Percentiles rank a stretch among this genome's conserved stretches.
These are phyloP conservation scores for Copromyces sp. DNA, from an alignment of 495 filamentous ascomycete genomes.

Conservation along the genomic window DNA sequence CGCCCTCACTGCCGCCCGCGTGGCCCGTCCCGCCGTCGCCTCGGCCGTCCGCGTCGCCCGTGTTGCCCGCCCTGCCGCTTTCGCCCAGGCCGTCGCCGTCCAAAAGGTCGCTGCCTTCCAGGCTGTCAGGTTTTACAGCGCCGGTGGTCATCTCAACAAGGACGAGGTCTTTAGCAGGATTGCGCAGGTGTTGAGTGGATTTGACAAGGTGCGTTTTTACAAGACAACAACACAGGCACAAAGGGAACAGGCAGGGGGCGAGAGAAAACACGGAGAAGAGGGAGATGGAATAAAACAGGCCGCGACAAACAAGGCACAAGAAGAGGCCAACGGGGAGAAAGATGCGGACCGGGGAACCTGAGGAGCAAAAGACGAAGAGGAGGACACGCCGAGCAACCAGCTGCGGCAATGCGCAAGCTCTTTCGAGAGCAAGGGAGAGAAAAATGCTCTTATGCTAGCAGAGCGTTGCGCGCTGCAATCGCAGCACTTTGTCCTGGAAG, in stretches of 20 bases:
- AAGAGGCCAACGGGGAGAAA: neutral
- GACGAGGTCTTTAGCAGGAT: conserved; percentile 86
- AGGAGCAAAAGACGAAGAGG: too few relatives aligned
- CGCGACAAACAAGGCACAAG: too few relatives aligned
- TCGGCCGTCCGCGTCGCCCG: conserved; percentile 27
- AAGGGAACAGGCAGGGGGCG: rapidly evolving
- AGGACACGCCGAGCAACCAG: too few relatives aligned
- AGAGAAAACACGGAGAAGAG: neutral
- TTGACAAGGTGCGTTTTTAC: conserved; percentile 75
- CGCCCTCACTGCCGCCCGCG: conserved; percentile 49
- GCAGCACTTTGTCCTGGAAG: too few relatives aligned
- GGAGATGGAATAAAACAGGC: neutral
- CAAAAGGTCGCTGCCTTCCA: conserved; percentile 43
- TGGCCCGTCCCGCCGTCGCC: conserved; percentile 41
- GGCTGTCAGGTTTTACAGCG: conserved; percentile 74
- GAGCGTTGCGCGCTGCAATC: too few relatives aligned
- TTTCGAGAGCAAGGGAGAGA: too few relatives aligned
- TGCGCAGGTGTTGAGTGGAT: conserved; percentile 81
- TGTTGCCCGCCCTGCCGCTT: neutral
- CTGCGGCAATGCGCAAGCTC: too few relatives aligned
- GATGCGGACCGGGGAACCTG: too few relatives aligned
- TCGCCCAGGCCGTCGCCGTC: conserved; percentile 38
- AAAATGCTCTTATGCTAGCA: too few relatives aligned
- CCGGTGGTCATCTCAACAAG: conserved; percentile 63
- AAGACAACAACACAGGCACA: too few relatives aligned